Base-by-base conservation (phyloP, 345 rosid species). In the Salix purpurea region DNA sequence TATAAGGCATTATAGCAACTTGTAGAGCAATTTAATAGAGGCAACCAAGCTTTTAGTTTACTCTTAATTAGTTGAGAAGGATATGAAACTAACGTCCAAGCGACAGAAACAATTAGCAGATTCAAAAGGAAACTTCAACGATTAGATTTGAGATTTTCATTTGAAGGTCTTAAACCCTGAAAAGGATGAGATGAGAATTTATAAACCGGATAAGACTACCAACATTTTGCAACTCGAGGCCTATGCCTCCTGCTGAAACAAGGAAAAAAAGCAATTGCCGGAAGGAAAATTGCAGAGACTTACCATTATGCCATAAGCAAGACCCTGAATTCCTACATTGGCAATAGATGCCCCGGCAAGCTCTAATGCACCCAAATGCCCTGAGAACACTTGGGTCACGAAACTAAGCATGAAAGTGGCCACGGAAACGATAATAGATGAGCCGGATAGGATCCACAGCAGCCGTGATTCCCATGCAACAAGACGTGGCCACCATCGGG, bases 221-320 rank as follows among this genome's bases (percentile, higher is more conserved):
- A 44, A 44, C 5, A 4, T 44, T 13, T 44, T 13, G 16, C 13
- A 44, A 44, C 50, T 44, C 13, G 12, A 21, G 5, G 10, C 9
- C 5, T 10, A n/a, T 56, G 61, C 11, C 10, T 56, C 61, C n/a
- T 0, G 1, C n/a, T 56, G 61, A 56, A 9, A 19, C 24, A 18
- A 37, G 12, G n/a, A 5, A 48, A 21, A 50, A 32, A 12, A 44
- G 72, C 42, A 4, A 28, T 36, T 4, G 44, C 0, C 0, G 36
- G 73, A 68, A 7, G 1, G 18, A 72, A 72, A 5, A 66, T 8
- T 7, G 16, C 6, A 12, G 12, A 37, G 9, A 40, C 74, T 4
- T 85, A 94, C 97, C 98, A 94, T 94, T 34, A 94, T 87, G 18
- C 98, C 98, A 74, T 94, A 94, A 78, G 97, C 96, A 70, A 94